Base-by-base conservation (phyloP, 345 rosid genomes). In the Dipteronia dyeriana region DNA sequence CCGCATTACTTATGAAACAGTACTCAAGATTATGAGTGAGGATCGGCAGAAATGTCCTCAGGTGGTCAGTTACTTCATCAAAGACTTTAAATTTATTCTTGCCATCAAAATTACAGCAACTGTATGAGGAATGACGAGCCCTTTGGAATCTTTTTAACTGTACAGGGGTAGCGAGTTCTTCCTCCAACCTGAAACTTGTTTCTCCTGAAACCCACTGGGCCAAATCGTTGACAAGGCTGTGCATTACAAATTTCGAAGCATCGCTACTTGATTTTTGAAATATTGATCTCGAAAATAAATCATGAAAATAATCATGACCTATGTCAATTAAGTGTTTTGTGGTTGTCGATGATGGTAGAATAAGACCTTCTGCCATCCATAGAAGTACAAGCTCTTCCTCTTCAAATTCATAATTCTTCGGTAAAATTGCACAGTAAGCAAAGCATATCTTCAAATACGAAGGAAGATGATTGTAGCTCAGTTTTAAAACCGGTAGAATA, bases 361-460 rank as follows among this genome's bases (percentile, higher is more conserved):
- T 9, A 29, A 57, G 74, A 25, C 84, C 84, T 26, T 77, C 71
- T 3, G 78, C 78, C 25, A 60, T 77, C 84, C 87, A 82, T 0
- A 82, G 54, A 5, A 19, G 51, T 3, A 77, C 6, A 23, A 85
- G 59, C 14, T 9, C 22, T 0, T 72, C 10, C 4, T 65, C 76
- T 14, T 57, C 13, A 6, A 82, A 66, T 9, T 9, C 51, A 20
- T 57, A 57, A 57, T 22, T 22, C 2, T 57, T 57, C 2, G 62
- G 62, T 2, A 57, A 57, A 1, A 57, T 57, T 6, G 62, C 22
- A 39, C 86, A 83, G 59, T 63, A 75, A 0, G 77, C 79, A 73
- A 83, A 83, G 12, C 86, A 85, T 1, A 22, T 77, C 47, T 76
- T 85, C 38, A 85, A 20, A 26, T 66, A 79, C 0, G 77, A 22